Conservation (phyloP, 2,329 filamentous ascomycete genomes). For the Aspergillus transmontanensis region DNA sequence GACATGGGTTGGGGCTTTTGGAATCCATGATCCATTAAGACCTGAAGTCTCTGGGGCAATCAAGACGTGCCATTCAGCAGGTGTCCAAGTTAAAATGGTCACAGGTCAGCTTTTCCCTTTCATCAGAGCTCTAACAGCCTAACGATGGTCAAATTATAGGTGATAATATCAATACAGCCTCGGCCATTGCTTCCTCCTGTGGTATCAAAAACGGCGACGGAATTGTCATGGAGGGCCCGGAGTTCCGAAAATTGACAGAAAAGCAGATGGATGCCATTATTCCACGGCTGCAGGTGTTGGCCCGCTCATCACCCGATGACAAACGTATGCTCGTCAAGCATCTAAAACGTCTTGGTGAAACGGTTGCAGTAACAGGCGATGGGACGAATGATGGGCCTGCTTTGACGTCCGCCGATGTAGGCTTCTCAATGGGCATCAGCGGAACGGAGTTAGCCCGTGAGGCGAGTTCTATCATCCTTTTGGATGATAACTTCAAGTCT, state of each 20-base stretch:
- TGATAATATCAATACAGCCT: slow-evolving; percentile 71
- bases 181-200: slow-evolving; percentile 70
- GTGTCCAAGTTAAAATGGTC: slow-evolving; percentile 51
- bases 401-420: slow-evolving; percentile 64
- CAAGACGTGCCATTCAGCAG: slow-evolving; percentile 54
- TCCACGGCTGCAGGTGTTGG: slow-evolving; percentile 61
- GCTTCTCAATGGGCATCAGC: slow-evolving; percentile 66
- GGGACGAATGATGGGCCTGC: slow-evolving; percentile 66
- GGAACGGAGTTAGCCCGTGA: slow-evolving; percentile 67
- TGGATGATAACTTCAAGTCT: slow-evolving; percentile 64
- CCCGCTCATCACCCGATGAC: slow-evolving; percentile 65
- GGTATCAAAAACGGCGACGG: slow-evolving; percentile 64
- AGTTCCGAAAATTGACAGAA: slow-evolving; percentile 61
- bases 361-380: slow-evolving; percentile 62
- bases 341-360: slow-evolving; percentile 61
- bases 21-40: slow-evolving; percentile 71
- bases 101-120: slow-evolving; percentile 39
- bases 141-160: slow-evolving; percentile 28
- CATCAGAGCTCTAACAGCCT: slow-evolving; percentile 61
- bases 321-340: slow-evolving; percentile 63
- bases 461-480: slow-evolving; percentile 64
- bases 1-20: slow-evolving; percentile 69
- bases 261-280: slow-evolving; percentile 59
- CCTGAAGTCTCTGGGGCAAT: slow-evolving; percentile 67
- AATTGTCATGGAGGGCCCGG: slow-evolving; percentile 66